Percentiles rank a stretch among this genome's conserved stretches.
Evolutionary conservation across 768 basidiomycete genomes (phyloP).

Genomic region (Boletus coccyginus): DNA sequence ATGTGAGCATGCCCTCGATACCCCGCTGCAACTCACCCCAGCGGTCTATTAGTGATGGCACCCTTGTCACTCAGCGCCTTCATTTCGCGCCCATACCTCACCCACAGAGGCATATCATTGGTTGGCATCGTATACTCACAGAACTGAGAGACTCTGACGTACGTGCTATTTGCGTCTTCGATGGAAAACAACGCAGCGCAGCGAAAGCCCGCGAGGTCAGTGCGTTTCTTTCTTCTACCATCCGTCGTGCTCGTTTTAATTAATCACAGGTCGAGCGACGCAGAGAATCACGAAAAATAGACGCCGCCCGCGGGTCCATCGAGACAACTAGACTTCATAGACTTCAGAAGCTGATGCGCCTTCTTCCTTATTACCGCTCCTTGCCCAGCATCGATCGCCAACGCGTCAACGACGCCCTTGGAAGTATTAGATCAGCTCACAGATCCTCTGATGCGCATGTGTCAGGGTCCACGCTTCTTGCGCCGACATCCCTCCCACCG

Average conservation of each 20-base stretch:
- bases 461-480: constrained; percentile 16
- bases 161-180: constrained; percentile 73
- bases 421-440: constrained; percentile 4
- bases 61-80: constrained; percentile 79
- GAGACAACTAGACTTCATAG: constrained; percentile 59
- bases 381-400: constrained; percentile 31
- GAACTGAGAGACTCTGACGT: constrained; percentile 61
- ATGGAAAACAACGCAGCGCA: constrained; percentile 60
- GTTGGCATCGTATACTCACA: constrained; percentile 70
- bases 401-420: constrained; percentile 28
- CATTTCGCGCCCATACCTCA: constrained; percentile 70
- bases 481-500: constrained; percentile 2
- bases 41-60: constrained; percentile 63
- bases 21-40: not conserved
- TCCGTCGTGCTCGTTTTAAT: constrained; percentile 1
- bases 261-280: constrained; percentile 51
- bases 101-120: constrained; percentile 65
- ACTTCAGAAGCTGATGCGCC: constrained; percentile 41
- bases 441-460: constrained; percentile 13
- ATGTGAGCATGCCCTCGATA: constrained; percentile 47
- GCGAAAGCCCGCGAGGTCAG: constrained; percentile 75
- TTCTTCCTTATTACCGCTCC: constrained; percentile 38
- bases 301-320: constrained; percentile 50
- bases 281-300: constrained; percentile 45
- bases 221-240: constrained; percentile 2